phyloP scores from a whole-genome alignment of 1,139 yeast species.

The Kodamaea sp. region DNA sequence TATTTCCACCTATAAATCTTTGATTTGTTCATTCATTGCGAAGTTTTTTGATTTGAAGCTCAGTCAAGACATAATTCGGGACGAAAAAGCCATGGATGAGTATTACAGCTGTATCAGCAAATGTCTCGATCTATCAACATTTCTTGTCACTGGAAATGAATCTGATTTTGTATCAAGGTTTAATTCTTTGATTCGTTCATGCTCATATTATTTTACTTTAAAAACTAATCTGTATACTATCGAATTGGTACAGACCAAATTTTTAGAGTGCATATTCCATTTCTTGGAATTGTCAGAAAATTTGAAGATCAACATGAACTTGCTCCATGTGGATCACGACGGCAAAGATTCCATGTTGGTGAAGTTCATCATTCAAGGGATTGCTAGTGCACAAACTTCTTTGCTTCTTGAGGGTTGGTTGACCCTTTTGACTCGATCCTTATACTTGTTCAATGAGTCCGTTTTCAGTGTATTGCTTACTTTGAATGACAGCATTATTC shows the following conservation, averaged over 20 bases:
- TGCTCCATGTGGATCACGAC: conserved; percentile 34
- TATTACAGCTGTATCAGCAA: conserved; percentile 31
- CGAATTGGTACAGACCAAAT: conserved; percentile 32
- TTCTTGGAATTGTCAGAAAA: conserved; percentile 36
- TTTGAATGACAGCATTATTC: conserved; percentile 51
- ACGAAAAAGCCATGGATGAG: conserved; percentile 20
- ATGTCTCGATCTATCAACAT: conserved; percentile 43
- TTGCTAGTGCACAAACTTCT: conserved; percentile 34
- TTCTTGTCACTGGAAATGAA: conserved; percentile 59
- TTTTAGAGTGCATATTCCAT: conserved; percentile 31
- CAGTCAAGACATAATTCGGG: conserved; percentile 22
- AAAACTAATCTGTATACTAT: conserved; percentile 19
- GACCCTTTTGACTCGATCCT: conserved; percentile 41
- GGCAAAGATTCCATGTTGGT: conserved; percentile 36
- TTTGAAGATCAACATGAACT: conserved; percentile 29
- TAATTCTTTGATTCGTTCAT: conserved; percentile 27
- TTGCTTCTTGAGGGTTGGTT: conserved; percentile 51
- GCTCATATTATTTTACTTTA: conserved; percentile 22
- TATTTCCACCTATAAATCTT: conserved; percentile 62
- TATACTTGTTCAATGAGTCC: conserved; percentile 50
- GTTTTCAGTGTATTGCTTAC: conserved; percentile 53
- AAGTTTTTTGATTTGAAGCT: conserved; percentile 42
- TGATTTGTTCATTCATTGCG: conserved; percentile 48
- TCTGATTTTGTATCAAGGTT: conserved; percentile 46
- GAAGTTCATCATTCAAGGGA: conserved; percentile 41